Base-by-base conservation (phyloP, 176 grass and related monocot genomes). In the Phoenix roebelenii region DNA sequence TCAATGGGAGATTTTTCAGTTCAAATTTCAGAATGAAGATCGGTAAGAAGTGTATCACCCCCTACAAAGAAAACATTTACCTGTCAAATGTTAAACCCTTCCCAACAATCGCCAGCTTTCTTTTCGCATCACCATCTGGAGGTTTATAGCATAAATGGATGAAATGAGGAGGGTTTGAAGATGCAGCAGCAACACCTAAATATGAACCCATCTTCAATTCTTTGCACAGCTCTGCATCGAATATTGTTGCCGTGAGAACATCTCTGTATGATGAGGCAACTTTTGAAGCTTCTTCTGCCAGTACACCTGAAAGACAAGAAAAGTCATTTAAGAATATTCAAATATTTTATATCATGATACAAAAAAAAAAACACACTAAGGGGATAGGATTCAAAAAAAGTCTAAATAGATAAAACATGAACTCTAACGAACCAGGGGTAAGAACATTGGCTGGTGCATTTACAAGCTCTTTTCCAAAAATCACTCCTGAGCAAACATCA, bases 1-100 rank as follows among this genome's bases (percentile, higher is more conserved):
- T 14, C 35, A 44, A 14, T 44, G 1, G 35, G 35, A 44, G 35
- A 44, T 44, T 44, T 44, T 44, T 44, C 0, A 12, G 35, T 44
- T 44, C 1, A 1, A 44, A 44, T 44, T 44, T 44, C 35, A 14
- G 32, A 39, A 44, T 44, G 35, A 14, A 39, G 12, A 44, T 14
- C 35, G 3, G 35, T 44, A 44, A 44, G 35, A 44, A 44, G 9
- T 44, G 35, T 10, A 44, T 44, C 35, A 2, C 10, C 10, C 7
- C 28, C 68, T 19, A 59, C 3, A 28, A n/a, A 51, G 49, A 49
- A 15, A 15, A 29, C 2, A 59, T 30, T 4, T 65, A 97, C 93
- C 93, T 97, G 83, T 97, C 93, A 80, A 97, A 97, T 56, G 93
- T 97, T 50, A 97, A 74, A 66, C 81, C 93, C 72, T 97, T 97